Evolutionary conservation across 345 rosid genomes (phyloP).

Genomic region (Carallia brachiata): DNA sequence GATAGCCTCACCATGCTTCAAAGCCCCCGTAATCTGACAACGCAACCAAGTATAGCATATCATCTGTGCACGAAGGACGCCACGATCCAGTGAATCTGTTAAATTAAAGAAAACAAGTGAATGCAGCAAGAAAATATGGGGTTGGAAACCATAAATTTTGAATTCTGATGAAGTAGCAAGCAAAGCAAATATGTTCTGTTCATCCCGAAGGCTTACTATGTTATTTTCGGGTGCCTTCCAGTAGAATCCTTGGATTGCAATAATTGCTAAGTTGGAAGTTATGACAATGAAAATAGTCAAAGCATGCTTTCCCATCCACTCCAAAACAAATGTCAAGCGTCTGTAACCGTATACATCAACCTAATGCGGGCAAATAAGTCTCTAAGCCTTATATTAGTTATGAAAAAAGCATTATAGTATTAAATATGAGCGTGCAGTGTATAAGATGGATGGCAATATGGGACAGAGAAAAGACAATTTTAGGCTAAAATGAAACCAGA

Average conservation of each 20-base stretch:
- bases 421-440: too few species aligned
- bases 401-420: too few species aligned
- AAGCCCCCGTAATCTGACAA: not conserved
- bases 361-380: constrained; percentile 15
- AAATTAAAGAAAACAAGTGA: not conserved
- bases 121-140: not conserved
- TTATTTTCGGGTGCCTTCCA: constrained; percentile 34
- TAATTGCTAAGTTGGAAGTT: constrained; percentile 36
- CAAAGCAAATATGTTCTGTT: not conserved
- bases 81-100: constrained; percentile 42
- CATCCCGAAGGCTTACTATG: constrained; percentile 25
- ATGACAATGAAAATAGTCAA: constrained; percentile 37
- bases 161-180: not conserved
- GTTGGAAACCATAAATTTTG: not conserved
- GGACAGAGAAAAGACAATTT: too few species aligned
- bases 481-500: too few species aligned
- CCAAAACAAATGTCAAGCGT: constrained; percentile 24
- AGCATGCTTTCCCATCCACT: constrained; percentile 52
- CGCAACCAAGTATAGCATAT: not conserved
- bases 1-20: not conserved
- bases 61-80: constrained; percentile 21
- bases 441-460: too few species aligned
- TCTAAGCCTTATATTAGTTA: too few species aligned
- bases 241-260: constrained; percentile 42
- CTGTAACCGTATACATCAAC: constrained; percentile 39